Evolutionary conservation across 2,329 filamentous ascomycete species (phyloP).

Genomic region (Colletotrichum destructivum): DNA sequence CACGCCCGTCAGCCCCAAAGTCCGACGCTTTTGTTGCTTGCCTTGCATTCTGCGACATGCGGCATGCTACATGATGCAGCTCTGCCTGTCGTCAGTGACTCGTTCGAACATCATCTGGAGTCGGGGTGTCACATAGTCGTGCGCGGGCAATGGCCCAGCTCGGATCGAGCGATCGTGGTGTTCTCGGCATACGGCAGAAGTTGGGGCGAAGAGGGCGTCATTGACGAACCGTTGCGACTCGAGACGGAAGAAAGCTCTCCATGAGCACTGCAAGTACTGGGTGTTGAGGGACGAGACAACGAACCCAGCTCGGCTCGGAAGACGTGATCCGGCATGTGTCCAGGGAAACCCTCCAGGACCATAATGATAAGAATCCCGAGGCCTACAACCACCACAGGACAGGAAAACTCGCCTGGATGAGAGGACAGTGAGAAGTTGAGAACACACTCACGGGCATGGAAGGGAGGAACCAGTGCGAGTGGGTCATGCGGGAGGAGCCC

Average conservation of each 20-base stretch:
- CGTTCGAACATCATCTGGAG: conserved; percentile 29
- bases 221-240: conserved; percentile 20
- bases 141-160: background rate
- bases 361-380: background rate
- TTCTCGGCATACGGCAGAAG: conserved; percentile 7
- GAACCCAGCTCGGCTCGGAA: background rate
- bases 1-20: background rate
- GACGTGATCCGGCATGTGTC: background rate
- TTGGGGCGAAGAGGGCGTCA: conserved; percentile 18
- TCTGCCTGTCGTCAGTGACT: background rate
- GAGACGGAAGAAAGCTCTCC: background rate
- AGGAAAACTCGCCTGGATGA: background rate
- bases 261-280: too few species aligned
- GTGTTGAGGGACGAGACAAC: background rate
- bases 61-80: background rate
- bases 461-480: conserved; percentile 23
- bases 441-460: background rate
- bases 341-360: background rate
- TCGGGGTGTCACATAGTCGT: background rate
- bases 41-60: background rate
- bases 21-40: background rate
- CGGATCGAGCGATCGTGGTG: conserved; percentile 9
- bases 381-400: background rate
- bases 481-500: conserved; percentile 23
- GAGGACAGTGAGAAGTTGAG: background rate